phyloP scores from a whole-genome alignment of 176 grass and related monocot genomes.

The Avena atlantica region DNA sequence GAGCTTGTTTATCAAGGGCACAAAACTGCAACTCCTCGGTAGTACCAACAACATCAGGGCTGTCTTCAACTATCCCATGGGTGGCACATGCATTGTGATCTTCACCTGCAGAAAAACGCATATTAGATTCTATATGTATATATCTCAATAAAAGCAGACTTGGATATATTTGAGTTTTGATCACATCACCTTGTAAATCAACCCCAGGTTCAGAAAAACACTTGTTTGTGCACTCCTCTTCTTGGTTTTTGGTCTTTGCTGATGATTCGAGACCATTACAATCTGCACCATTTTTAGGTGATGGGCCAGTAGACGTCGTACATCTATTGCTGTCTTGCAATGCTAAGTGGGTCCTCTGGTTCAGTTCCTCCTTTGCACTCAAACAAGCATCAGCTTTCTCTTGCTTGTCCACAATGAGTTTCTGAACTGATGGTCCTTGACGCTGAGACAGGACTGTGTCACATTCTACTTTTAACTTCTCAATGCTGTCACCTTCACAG shows the following conservation, averaged over 20 bases:
- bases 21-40: conserved; percentile 39
- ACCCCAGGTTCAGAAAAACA: conserved; percentile 16
- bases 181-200: conserved; percentile 44
- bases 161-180: not conserved
- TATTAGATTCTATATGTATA: conserved; percentile 33
- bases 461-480: conserved; percentile 53
- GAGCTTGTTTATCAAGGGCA: conserved; percentile 37
- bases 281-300: conserved; percentile 15
- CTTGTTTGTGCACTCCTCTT: conserved; percentile 20
- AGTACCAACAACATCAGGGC: conserved; percentile 28
- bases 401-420: conserved; percentile 25
- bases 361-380: conserved; percentile 37
- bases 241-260: conserved; percentile 41
- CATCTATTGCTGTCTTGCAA: conserved; percentile 35
- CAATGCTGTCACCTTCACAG: conserved; percentile 42
- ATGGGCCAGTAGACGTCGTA: conserved; percentile 18
- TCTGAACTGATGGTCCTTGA: conserved; percentile 34
- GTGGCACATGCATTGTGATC: conserved; percentile 28
- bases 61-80: conserved; percentile 47
- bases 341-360: not conserved
- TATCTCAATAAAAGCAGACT: conserved; percentile 2
- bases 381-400: conserved; percentile 44
- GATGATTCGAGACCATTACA: conserved; percentile 40
- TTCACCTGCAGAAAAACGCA: conserved; percentile 50
- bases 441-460: conserved; percentile 20